Evolutionary conservation across 345 rosid species (phyloP).

Genomic region (Lepidium aucheri): DNA sequence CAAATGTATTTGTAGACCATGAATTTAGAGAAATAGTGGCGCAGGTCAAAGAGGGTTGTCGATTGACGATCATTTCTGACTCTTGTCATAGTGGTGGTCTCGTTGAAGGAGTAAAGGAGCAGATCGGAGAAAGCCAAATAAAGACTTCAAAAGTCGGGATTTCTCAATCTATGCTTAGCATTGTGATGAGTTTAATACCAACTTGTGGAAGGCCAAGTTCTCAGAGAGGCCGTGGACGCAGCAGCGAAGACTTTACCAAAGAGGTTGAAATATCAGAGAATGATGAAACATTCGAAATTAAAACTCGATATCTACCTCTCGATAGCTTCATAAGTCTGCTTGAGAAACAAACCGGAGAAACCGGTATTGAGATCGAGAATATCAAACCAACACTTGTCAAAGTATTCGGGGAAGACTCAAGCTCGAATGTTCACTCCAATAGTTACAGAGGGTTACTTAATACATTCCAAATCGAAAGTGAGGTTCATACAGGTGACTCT

Average conservation of each 20-base stretch:
- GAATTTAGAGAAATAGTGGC: slow-evolving; percentile 15
- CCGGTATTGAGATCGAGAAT: background rate
- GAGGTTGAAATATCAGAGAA: background rate
- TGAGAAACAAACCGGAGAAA: slow-evolving; percentile 9
- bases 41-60: background rate
- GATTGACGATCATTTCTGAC: slow-evolving; percentile 17
- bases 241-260: background rate
- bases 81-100: slow-evolving; percentile 32
- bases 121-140: slow-evolving; percentile 15
- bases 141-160: slow-evolving; percentile 20
- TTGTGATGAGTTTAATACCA: slow-evolving; percentile 34
- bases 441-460: background rate
- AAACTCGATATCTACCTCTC: slow-evolving; percentile 7
- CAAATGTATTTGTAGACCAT: slow-evolving; percentile 12
- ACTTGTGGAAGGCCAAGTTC: slow-evolving; percentile 44
- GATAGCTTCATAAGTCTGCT: slow-evolving; percentile 12
- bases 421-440: background rate
- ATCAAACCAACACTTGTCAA: slow-evolving; percentile 12
- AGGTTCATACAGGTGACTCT: background rate
- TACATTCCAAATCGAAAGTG: background rate
- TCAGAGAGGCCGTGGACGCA: background rate
- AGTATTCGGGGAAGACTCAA: slow-evolving; percentile 14
- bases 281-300: background rate
- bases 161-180: slow-evolving; percentile 35
- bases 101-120: slow-evolving; percentile 18